Conservation (phyloP, 108 stramenopile genomes). For the Pseudonitzschia pungens region DNA sequence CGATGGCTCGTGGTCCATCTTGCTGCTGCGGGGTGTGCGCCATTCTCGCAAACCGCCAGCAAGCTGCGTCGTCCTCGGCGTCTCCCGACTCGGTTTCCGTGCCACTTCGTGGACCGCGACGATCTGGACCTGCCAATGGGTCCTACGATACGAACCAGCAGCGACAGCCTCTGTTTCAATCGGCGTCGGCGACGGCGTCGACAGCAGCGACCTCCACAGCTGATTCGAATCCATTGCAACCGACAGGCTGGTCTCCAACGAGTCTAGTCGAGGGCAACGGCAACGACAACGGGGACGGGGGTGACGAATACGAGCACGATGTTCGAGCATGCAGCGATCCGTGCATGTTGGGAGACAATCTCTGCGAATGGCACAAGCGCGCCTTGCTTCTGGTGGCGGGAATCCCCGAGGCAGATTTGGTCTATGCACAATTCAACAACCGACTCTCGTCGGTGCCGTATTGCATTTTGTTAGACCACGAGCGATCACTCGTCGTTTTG, state of each 20-base stretch:
- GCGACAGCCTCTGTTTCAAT: neutral
- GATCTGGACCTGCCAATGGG: neutral
- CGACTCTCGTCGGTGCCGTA: constrained; percentile 84
- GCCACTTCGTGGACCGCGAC: neutral
- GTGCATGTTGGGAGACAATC: constrained; percentile 66
- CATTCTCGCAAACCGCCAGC: neutral
- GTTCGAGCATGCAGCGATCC: neutral
- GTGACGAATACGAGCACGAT: neutral
- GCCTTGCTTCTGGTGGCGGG: constrained; percentile 73
- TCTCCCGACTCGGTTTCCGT: neutral
- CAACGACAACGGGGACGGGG: neutral
- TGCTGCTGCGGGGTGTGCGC: constrained; percentile 13
- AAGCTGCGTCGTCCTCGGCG: neutral
- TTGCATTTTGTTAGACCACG: constrained; percentile 90
- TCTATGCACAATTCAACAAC: constrained; percentile 85
- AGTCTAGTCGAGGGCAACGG: neutral
- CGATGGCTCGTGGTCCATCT: neutral
- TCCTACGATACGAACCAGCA: neutral
- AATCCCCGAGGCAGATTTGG: constrained; percentile 78
- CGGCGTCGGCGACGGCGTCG: constrained; percentile 3
- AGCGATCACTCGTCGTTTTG: constrained; percentile 82
- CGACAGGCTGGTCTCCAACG: neutral
- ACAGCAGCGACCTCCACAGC: neutral
- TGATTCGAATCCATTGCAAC: neutral
- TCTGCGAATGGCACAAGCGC: constrained; percentile 69